Conservation (phyloP, 2,329 filamentous ascomycete species). For the Penicillium concentricum region DNA sequence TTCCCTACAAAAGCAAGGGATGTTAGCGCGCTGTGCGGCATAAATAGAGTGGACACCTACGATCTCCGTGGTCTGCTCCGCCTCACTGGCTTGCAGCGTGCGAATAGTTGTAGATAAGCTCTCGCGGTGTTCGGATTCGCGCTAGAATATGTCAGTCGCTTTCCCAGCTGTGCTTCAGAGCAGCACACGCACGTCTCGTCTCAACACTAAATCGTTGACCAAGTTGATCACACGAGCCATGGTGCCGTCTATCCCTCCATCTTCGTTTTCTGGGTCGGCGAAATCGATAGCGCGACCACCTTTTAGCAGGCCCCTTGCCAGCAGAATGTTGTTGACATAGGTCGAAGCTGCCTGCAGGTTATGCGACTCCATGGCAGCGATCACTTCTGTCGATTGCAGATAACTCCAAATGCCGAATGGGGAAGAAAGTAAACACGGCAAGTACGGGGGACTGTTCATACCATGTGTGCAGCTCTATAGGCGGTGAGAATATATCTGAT, state of each 20-base stretch:
- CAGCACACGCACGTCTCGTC: conserved; percentile 70
- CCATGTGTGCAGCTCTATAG: conserved; percentile 22
- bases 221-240: conserved; percentile 89
- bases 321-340: conserved; percentile 65
- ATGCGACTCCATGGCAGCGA: conserved; percentile 42
- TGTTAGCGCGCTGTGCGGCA: neutral
- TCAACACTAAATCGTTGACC: conserved; percentile 86
- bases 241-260: conserved; percentile 61
- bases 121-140: conserved; percentile 86
- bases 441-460: conserved; percentile 17
- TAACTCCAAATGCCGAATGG: conserved; percentile 31
- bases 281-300: conserved; percentile 71
- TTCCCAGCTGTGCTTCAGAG: neutral
- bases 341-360: conserved; percentile 61
- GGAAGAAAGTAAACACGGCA: conserved; percentile 46
- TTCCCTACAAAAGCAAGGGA: conserved; percentile 39
- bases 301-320: conserved; percentile 62
- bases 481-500: conserved; percentile 1
- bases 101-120: conserved; percentile 76
- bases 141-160: conserved; percentile 50
- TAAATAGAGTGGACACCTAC: conserved; percentile 39
- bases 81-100: conserved; percentile 69
- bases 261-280: conserved; percentile 64
- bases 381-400: conserved; percentile 14
- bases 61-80: conserved; percentile 70